Evolutionary conservation across 1,284 basidiomycete species (phyloP), one percentile per base, ranked within the genome.

Genomic region (Tausonia pullulans): DNA sequence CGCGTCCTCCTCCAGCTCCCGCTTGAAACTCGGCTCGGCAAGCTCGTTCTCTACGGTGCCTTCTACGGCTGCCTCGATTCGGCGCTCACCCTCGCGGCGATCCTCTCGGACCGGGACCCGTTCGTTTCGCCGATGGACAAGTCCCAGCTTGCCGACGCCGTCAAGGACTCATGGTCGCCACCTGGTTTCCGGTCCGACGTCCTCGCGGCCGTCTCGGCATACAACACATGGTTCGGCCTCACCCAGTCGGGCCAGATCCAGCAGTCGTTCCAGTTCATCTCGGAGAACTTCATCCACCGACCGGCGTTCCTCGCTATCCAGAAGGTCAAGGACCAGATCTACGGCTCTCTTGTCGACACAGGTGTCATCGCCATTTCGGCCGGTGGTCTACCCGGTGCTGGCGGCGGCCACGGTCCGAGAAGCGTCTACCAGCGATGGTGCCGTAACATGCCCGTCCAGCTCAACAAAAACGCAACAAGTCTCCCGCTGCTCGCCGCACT

Each of bases 61-160:
- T 91, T 97, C 79, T 96, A 96, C 85, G 84, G 88, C 65, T 97
- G 93, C 76, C 79, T 97, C 62, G 90, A 96, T 73, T 86, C 87
- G 55, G 90, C 91, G 0, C 77, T 97, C 60, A 90, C 90, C 3
- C 81, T 98, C 52, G 92, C 93, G 5, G 90, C 93, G 1, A 88
- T 96, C 69, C 77, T 96, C 69, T 87, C 90, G 8, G 90, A 88
- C 72, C 85, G 93, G 50, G 92, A 95, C 70, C 92, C 93, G 3
- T 97, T 97, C 80, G 77, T 95, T 61, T 83, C 86, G 0, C 93
- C 93, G 0, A 77, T 84, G 43, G 69, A 74, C 4, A 68, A 77
- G 48, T 78, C 79, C 70, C 69, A 68, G 5, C 73, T 80, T 71
- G 80, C 80, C n/a, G 77, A 80, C 70, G 81, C 81, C 44, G 81